Conservation (phyloP, 208 protist species). For the Zelonia costaricensis region DNA sequence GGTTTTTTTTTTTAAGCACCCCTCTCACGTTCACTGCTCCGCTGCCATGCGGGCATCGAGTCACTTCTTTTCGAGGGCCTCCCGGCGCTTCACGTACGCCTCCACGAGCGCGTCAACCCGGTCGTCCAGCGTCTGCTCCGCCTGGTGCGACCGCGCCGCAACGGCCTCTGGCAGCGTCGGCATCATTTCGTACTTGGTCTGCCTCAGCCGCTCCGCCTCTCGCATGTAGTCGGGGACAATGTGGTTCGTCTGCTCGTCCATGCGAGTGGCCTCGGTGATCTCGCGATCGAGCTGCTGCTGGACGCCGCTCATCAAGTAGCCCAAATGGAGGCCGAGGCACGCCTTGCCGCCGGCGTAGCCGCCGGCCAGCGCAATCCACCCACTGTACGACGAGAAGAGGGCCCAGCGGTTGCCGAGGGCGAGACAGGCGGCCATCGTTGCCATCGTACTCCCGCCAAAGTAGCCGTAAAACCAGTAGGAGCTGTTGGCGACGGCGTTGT, state of each 20-base stretch:
- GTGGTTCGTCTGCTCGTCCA: conserved; percentile 68
- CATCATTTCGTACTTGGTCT: conserved; percentile 73
- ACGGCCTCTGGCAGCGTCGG: conserved; percentile 42
- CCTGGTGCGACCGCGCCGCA: conserved; percentile 17
- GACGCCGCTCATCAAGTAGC: conserved; percentile 47
- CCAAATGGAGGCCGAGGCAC: conserved; percentile 61
- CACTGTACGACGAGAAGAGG: conserved; percentile 72
- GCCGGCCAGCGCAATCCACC: conserved; percentile 69
- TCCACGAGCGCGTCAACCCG: conserved; percentile 60
- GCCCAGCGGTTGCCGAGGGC: conserved; percentile 61
- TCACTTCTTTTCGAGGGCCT: conserved; percentile 46
- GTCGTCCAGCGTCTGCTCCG: conserved; percentile 45
- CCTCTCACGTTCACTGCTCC: background rate
- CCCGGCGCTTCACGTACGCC: conserved; percentile 57
- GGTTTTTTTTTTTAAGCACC: too few relatives aligned
- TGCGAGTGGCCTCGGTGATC: conserved; percentile 61
- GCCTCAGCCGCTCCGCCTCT: conserved; percentile 50
- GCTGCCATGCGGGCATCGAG: background rate
- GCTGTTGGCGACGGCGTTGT: conserved; percentile 65
- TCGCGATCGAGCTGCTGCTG: conserved; percentile 62
- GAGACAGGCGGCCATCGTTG: conserved; percentile 68
- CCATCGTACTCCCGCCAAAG: conserved; percentile 66
- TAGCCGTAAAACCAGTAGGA: conserved; percentile 89
- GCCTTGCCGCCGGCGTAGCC: conserved; percentile 83
- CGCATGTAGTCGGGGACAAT: conserved; percentile 69